Conservation (phyloP, 768 basidiomycete genomes). For the Lentinula raphanica region DNA sequence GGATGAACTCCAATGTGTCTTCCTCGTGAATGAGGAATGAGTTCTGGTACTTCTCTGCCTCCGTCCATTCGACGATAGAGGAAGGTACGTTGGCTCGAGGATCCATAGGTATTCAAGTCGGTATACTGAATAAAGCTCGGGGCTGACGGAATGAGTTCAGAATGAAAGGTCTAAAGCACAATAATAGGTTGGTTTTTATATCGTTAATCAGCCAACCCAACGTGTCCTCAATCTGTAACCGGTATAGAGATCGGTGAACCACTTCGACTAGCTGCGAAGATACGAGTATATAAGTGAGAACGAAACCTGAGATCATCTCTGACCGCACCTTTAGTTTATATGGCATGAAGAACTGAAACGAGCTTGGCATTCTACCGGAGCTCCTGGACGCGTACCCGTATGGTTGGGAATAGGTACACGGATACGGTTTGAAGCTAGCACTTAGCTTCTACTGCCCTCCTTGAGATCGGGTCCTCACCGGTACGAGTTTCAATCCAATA, state of each 20-base stretch:
- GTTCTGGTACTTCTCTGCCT: constrained; percentile 52
- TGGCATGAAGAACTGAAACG: not conserved
- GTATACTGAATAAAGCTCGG: not conserved
- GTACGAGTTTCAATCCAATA: not conserved
- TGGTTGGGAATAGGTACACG: not conserved
- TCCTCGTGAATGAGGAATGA: constrained; percentile 38
- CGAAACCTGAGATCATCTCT: not conserved
- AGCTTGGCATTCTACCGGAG: not conserved
- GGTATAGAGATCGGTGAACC: no score
- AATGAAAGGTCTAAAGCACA: no score
- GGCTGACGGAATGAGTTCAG: no score
- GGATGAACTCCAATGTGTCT: constrained; percentile 39
- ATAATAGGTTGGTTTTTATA: no score
- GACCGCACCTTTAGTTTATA: not conserved
- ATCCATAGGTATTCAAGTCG: not conserved
- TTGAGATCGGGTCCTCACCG: not conserved
- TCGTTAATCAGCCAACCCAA: no score
- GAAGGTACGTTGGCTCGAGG: not conserved
- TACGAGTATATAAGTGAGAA: not conserved
- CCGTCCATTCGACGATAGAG: constrained; percentile 40
- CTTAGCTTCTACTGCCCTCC: not conserved
- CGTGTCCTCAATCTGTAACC: no score
- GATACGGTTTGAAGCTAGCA: not conserved
- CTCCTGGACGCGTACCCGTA: not conserved
- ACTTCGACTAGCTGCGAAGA: not conserved